Base-by-base conservation (phyloP, 495 filamentous ascomycete genomes). In the Penicillium maclennaniae region DNA sequence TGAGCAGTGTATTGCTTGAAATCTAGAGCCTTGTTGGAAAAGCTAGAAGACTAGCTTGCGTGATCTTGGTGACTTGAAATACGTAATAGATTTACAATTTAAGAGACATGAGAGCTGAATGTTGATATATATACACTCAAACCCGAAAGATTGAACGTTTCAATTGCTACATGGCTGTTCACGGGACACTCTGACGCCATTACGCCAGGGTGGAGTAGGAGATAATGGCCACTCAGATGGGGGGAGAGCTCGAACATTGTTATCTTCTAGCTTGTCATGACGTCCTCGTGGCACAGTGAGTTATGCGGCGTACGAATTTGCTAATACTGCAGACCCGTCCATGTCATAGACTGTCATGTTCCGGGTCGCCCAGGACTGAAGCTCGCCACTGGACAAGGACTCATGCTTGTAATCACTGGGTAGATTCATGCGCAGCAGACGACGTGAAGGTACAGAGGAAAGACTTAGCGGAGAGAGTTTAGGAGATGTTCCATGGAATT, bases 311-410 rank as follows among this genome's bases (percentile, higher is more conserved):
- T 19, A 25, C 15, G 9, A 7, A 28, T 45, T 34, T 48, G 42
- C 46, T 38, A 19, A 34, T 38, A 45, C 34, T 26, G 44, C 15
- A 12, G 36, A 48, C n/a, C 54, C 46, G 19, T 41, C 27, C 43
- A 48, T 60, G 62, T 60, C 56, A 55, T 62, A 41, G 16, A 37
- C 51, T 53, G 55, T 62, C 59, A 56, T 62, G 45, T 47, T 46
- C 52, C 41, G 43, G 59, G 53, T 48, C 28, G 21, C 2, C 46
- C 44, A 26, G 9, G 15, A 10, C 15, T 15, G 10, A 37, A 43
- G 9, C 19, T 45, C 47, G 53, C 56, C 56, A 60, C 56, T 53
- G 48, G 39, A 51, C 21, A 7, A 28, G 15, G 23, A 5, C 10
- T 5, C 7, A 26, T 28, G 12, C 14, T 25, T 21, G 21, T 27